Percentiles rank a stretch among this genome's conserved stretches.
Conservation (phyloP, 306 rosid genomes). For the Malus sieversii region DNA sequence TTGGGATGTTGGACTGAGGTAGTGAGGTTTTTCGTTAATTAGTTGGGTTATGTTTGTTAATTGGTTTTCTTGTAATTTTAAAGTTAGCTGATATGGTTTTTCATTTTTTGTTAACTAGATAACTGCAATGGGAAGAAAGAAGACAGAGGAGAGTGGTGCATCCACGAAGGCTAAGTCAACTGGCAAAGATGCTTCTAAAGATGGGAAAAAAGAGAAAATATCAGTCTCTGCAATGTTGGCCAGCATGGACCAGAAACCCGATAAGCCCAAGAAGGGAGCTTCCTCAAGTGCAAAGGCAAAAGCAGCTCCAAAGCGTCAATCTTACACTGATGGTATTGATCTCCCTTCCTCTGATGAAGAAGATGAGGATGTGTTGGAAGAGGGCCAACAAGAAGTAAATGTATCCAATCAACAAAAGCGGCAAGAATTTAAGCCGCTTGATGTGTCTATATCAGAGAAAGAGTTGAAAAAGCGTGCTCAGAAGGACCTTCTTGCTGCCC, state of each 20-base stretch:
- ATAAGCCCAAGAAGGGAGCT: slow-evolving; percentile 29
- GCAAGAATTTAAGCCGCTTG: slow-evolving; percentile 26
- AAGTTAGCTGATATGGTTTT: background rate
- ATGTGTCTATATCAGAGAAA: slow-evolving; percentile 26
- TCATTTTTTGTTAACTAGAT: background rate
- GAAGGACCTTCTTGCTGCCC: slow-evolving; percentile 48
- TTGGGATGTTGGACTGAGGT: too few relatives aligned
- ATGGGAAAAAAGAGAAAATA: slow-evolving; percentile 12
- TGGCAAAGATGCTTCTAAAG: slow-evolving; percentile 7
- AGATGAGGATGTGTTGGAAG: slow-evolving; percentile 23
- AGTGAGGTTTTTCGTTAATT: too few relatives aligned
- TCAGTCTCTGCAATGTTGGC: slow-evolving; percentile 28
- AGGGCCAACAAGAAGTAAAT: slow-evolving; percentile 21
- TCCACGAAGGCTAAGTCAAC: slow-evolving; percentile 3
- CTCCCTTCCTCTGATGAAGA: slow-evolving; percentile 66
- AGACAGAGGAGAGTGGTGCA: slow-evolving; percentile 14
- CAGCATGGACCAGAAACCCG: slow-evolving; percentile 39
- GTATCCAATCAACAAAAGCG: background rate
- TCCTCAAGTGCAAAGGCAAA: slow-evolving; percentile 36
- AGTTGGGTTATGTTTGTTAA: too few relatives aligned
- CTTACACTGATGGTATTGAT: slow-evolving; percentile 47
- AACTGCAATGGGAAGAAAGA: slow-evolving; percentile 18
- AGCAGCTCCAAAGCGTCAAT: slow-evolving; percentile 33
- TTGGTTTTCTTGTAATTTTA: too few relatives aligned
- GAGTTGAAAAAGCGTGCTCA: slow-evolving; percentile 45